These are phyloP conservation scores for Haemoproteus tartakovskyi DNA, from an alignment of 169 alveolate genomes.

Conservation along the genomic window DNA sequence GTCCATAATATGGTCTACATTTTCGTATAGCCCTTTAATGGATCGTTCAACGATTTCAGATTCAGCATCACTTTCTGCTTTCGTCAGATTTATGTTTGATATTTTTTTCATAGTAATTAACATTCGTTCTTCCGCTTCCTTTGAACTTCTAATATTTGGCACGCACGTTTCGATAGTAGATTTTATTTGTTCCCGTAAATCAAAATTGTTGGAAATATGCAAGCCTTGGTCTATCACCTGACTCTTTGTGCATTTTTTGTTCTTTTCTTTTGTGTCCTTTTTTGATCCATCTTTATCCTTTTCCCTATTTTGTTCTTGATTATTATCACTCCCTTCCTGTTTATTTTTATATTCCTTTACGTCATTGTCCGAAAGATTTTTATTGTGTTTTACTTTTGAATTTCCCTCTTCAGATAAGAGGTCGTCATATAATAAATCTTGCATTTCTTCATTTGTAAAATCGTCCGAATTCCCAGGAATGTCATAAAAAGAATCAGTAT, in stretches of 20 bases:
- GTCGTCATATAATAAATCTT: no score
- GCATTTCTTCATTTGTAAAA: no score
- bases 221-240: neutral
- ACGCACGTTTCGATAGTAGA: constrained; percentile 40
- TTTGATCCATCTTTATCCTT: neutral
- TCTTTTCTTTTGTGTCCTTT: neutral
- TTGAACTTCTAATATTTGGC: constrained; percentile 29
- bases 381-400: no score
- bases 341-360: constrained; percentile 19
- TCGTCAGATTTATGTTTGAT: constrained; percentile 25
- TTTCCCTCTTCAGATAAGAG: no score
- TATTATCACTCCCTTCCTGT: neutral
- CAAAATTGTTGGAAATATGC: no score
- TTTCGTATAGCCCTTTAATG: constrained; percentile 34
- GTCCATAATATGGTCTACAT: constrained; percentile 38
- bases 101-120: constrained; percentile 34
- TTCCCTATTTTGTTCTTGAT: constrained; percentile 11
- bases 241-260: neutral
- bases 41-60: constrained; percentile 2
- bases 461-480: no score
- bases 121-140: constrained; percentile 37
- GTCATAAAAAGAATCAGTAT: no score
- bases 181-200: constrained; percentile 11
- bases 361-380: constrained; percentile 12
- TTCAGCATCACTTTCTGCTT: neutral